These are phyloP conservation scores for Myxozyma kluyveri DNA, from an alignment of 805 yeast species.

Conservation along the genomic window DNA sequence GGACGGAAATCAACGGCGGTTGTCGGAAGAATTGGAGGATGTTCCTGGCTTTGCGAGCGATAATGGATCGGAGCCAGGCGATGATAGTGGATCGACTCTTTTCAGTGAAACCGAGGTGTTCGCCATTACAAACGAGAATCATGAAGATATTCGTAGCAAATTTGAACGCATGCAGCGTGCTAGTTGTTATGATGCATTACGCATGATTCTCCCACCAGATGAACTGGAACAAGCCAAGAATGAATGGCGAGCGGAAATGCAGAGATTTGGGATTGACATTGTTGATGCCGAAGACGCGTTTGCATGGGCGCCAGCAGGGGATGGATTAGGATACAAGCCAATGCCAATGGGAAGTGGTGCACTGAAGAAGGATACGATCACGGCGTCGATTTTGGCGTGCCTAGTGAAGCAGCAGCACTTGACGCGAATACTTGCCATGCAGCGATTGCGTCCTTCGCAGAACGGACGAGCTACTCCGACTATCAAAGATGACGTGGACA, in stretches of 20 bases:
- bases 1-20: not conserved
- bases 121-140: constrained; percentile 1
- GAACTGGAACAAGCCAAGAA: constrained; percentile 2
- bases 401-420: constrained; percentile 18
- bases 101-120: not conserved
- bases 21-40: constrained; percentile 1
- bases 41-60: not conserved
- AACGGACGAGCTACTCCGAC: constrained; percentile 1
- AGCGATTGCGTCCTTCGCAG: too few species aligned
- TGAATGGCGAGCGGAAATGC: not conserved
- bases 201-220: constrained; percentile 12
- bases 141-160: constrained; percentile 15
- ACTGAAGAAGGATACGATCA: not conserved
- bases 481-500: not conserved
- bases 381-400: constrained; percentile 9
- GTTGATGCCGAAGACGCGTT: not conserved
- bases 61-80: not conserved
- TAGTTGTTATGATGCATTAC: constrained; percentile 7
- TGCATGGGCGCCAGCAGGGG: too few species aligned
- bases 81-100: constrained; percentile 1
- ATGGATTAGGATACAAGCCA: too few species aligned
- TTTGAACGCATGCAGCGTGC: constrained; percentile 7
- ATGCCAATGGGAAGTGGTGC: not conserved
- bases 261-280: not conserved
- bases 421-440: not conserved